Base-by-base conservation (phyloP, 306 rosid genomes). In the Gleditsia sinensis region DNA sequence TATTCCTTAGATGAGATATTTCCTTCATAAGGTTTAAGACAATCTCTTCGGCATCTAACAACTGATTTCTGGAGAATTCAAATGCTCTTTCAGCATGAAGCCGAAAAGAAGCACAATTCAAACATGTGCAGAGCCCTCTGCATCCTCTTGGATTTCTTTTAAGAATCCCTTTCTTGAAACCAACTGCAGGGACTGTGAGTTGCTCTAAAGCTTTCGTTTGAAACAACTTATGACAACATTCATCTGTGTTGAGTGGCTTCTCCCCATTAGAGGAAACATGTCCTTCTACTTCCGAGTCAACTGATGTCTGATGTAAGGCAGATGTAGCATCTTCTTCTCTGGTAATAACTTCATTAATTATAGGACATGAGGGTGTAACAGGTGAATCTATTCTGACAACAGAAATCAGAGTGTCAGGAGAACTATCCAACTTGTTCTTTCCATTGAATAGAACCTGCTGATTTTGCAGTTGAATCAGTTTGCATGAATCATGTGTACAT, bases 1-100 rank as follows among this genome's bases (percentile, higher is more conserved):
- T 49, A 20, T 50, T 79, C 61, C 98, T 83, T 27, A 90, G 67
- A 54, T 19, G 66, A 40, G 88, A 85, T 42, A 94, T 75, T 72
- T 89, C 94, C 66, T 85, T 84, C 74, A 94, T 80, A 79, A 94
- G 91, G 72, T 90, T 81, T 24, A 73, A 54, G 54, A 90, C 88
- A 69, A 90, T 75, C 85, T 88, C 97, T 83, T 90, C 85, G 9
- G 94, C 88, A 67, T 91, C 94, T 69, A 85, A 81, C 66, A 91
- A 75, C 79, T 86, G 94, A 84, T 89, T 87, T 83, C 67, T 85
- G 16, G 98, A 94, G 86, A 89, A 94, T 58, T 94, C 97, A 81
- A 91, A 94, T 78, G 94, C 87, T 87, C 92, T 89, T 72, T 94
- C 94, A 5, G 98, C 94, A 67, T 90, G 83, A 51, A 94, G 93